These are phyloP conservation scores for Saccharomycopsis sp. DNA, from an alignment of 805 yeast species.

Conservation along the genomic window DNA sequence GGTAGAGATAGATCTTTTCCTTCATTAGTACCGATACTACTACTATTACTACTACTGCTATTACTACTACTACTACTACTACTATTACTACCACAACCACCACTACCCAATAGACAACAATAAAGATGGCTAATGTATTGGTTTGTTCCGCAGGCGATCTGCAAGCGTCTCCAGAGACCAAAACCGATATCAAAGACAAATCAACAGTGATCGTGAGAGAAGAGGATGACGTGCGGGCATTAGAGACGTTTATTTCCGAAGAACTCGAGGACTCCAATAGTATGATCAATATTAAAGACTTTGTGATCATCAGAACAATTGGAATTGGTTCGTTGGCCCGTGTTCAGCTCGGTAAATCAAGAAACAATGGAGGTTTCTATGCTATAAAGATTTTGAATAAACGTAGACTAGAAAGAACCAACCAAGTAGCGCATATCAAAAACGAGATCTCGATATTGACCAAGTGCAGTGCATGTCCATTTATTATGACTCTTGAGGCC, in stretches of 20 bases:
- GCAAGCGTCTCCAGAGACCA: not conserved
- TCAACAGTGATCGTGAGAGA: not conserved
- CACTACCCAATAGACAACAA: not conserved
- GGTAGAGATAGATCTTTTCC: no score
- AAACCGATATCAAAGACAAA: not conserved
- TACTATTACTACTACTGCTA: not conserved
- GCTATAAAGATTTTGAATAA: conserved; percentile 10
- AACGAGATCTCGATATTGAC: conserved; percentile 7
- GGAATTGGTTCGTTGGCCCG: conserved; percentile 16
- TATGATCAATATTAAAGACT: conserved; percentile 1
- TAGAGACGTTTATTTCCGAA: not conserved
- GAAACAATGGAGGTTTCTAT: not conserved
- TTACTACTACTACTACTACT: not conserved
- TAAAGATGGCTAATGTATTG: not conserved
- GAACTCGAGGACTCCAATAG: not conserved
- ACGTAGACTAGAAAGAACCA: not conserved
- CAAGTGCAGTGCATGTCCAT: conserved; percentile 3
- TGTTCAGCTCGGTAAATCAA: conserved; percentile 9
- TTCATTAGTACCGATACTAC: not conserved
- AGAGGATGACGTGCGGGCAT: not conserved
- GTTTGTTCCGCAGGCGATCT: not conserved
- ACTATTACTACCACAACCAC: not conserved
- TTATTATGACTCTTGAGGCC: conserved; percentile 3
- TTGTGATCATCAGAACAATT: conserved; percentile 8
- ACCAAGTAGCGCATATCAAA: conserved; percentile 8